Conservation (phyloP, 1,284 basidiomycete species). For the Ustilago sp. region DNA sequence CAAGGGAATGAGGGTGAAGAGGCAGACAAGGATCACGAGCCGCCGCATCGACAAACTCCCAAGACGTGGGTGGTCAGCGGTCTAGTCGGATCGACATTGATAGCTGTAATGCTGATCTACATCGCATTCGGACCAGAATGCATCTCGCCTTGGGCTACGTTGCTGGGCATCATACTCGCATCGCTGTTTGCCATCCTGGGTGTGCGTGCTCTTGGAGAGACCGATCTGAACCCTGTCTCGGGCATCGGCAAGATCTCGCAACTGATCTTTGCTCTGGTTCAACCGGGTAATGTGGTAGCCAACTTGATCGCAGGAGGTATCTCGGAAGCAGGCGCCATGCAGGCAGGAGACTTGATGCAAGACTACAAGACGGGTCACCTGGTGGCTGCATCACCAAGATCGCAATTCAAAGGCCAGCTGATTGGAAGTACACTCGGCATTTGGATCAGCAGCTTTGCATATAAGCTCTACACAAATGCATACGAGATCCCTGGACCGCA, state of each 20-base stretch:
- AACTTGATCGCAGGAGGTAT: constrained; percentile 97
- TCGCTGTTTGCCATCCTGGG: constrained; percentile 84
- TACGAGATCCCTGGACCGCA: constrained; percentile 82
- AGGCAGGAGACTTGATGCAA: constrained; percentile 98
- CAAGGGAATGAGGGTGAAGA: constrained; percentile 71
- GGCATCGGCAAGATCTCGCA: constrained; percentile 95
- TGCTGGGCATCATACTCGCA: constrained; percentile 85
- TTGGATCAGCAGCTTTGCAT: constrained; percentile 86
- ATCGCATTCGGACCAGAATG: constrained; percentile 86
- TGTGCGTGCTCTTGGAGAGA: constrained; percentile 65
- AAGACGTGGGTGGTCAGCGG: constrained; percentile 81
- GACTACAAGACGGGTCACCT: constrained; percentile 95
- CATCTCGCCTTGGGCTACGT: constrained; percentile 92
- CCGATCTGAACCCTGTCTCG: constrained; percentile 74
- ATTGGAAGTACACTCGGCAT: constrained; percentile 78
- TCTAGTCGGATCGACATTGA: constrained; percentile 75
- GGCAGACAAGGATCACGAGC: constrained; percentile 77
- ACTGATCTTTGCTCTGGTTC: constrained; percentile 90
- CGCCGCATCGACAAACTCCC: constrained; percentile 83
- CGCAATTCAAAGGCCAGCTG: constrained; percentile 70
- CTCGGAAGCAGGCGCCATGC: constrained; percentile 93
- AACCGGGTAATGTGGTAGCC: constrained; percentile 86
- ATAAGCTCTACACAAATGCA: constrained; percentile 85
- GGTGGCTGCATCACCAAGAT: constrained; percentile 72
- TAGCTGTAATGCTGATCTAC: constrained; percentile 86